Evolutionary conservation across 352 stramenopile genomes (phyloP), one percentile per base, ranked within the genome.

Genomic region (Thalassiosira sp.): DNA sequence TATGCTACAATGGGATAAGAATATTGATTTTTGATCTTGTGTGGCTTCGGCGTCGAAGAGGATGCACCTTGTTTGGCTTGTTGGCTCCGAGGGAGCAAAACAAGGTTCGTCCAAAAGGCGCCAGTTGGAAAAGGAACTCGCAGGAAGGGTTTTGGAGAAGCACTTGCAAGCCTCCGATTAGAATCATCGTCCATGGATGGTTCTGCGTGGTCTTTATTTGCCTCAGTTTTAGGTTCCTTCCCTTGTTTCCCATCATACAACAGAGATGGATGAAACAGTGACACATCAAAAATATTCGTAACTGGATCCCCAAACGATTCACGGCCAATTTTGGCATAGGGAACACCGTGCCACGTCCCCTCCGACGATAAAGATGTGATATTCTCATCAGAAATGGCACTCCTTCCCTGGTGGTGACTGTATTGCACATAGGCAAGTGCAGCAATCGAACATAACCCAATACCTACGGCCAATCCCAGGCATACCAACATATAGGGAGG

Each of bases 51-150:
- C n/a, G n/a, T n/a, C n/a, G n/a, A n/a, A n/a, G n/a, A n/a, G n/a
- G n/a, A n/a, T n/a, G n/a, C n/a, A n/a, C n/a, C 2, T 48, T 56
- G 18, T 37, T 51, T 35, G 31, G 58, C 45, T 53, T 58, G 6
- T 22, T 76, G 33, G 15, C 27, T 70, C n/a, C 54, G 43, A 22
- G 82, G 61, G 15, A 57, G 51, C 25, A 92, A 31, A n/a, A 92
- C 81, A 27, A 92, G 73, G 68, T 92, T 92, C 0, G 81, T 90
- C 87, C 87, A 92, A 70, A 92, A 92, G 45, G 84, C 80, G 16
- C 87, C 87, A 2, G 84, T 90, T 2, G 87, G 87, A 81, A 92
- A 91, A 25, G 87, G 80, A 62, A 89, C 79, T 22, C 67, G 77
- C 28, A 92, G 82, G 31, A 86, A 78, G 5, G 65, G 66, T 18